Base-by-base conservation (phyloP, 495 filamentous ascomycete genomes). In the Penicillium ucsense region DNA sequence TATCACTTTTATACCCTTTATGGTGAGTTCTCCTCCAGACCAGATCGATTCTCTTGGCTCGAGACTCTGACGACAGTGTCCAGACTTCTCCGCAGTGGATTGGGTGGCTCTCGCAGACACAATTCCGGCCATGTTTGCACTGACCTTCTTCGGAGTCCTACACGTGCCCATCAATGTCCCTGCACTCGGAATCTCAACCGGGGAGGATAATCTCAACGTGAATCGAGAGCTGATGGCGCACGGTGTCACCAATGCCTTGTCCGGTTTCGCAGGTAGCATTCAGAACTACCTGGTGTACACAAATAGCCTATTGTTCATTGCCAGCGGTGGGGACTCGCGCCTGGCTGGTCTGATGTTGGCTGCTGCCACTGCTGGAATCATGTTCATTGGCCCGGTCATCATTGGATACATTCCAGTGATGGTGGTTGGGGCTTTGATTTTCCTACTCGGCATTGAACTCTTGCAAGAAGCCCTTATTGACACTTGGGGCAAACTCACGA, bases 101-200 rank as follows among this genome's bases (percentile, higher is more conserved):
- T 94, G 88, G 86, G 67, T 67, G 20, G 92, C 94, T 27, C 75
- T 98, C 48, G 62, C 73, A 28, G 81, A 86, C 45, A 89, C 84
- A 0, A 75, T 95, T 20, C 92, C 94, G 1, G 89, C 94, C 8
- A 97, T 97, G 90, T 85, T 97, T 62, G 92, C 94, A 3, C 68
- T 98, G 47, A 95, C 94, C 0, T 97, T 98, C 72, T 98, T 98
- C 60, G 91, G 91, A 37, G 81, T 98, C 38, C 78, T 98, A 8
- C 94, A 98, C 61, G 92, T 97, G 6, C 94, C 92, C 1, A 98
- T 98, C 66, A 97, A 98, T 62, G 88, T 97, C 11, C 92, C 92
- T 5, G 89, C 92, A 3, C 63, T 98, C 11, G 92, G 85, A 1
- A 83, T 94, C 36, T 88, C 86, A 5, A 86, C 84, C 4, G 86